These are phyloP conservation scores for Phytopythium helicoides DNA, from an alignment of 352 stramenopile genomes.

Conservation along the genomic window DNA sequence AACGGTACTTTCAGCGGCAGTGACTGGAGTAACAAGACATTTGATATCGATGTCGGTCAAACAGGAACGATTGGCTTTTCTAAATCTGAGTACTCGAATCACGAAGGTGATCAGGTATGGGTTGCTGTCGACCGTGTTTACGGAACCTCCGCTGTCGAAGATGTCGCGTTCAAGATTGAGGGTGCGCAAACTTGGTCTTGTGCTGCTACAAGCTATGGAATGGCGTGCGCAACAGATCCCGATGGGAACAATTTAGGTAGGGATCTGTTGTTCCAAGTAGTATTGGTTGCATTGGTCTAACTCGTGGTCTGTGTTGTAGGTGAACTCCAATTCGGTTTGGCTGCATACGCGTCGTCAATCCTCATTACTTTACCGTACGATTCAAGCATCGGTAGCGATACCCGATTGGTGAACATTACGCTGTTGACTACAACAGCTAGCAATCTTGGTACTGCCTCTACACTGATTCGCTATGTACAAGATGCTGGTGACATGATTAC, in stretches of 20 bases:
- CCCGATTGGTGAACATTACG: neutral
- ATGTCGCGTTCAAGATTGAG: conserved; percentile 19
- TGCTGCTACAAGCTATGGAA: conserved; percentile 2
- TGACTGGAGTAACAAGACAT: conserved; percentile 21
- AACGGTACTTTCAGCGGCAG: conserved; percentile 26
- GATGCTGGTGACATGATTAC: conserved; percentile 26
- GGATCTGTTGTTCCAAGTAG: too few relatives aligned
- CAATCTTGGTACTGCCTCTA: neutral
- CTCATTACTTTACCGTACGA: neutral
- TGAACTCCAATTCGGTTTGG: too few relatives aligned
- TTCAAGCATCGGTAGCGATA: neutral
- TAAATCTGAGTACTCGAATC: conserved; percentile 6
- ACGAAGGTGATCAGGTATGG: conserved; percentile 13
- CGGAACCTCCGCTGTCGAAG: conserved; percentile 13
- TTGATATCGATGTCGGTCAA: conserved; percentile 18
- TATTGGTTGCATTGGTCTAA: too few relatives aligned
- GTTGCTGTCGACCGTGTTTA: conserved; percentile 26
- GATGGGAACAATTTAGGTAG: conserved; percentile 19
- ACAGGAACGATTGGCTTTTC: conserved; percentile 15
- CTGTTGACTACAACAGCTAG: neutral
- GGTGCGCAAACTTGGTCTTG: conserved; percentile 11
- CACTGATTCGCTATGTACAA: neutral
- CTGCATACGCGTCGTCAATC: neutral
- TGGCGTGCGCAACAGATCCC: conserved; percentile 10
- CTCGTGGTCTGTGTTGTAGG: too few relatives aligned